Percentiles rank a stretch among this genome's conserved stretches.
phyloP scores from a whole-genome alignment of 306 rosid species.

The Aeschynomene evenia region DNA sequence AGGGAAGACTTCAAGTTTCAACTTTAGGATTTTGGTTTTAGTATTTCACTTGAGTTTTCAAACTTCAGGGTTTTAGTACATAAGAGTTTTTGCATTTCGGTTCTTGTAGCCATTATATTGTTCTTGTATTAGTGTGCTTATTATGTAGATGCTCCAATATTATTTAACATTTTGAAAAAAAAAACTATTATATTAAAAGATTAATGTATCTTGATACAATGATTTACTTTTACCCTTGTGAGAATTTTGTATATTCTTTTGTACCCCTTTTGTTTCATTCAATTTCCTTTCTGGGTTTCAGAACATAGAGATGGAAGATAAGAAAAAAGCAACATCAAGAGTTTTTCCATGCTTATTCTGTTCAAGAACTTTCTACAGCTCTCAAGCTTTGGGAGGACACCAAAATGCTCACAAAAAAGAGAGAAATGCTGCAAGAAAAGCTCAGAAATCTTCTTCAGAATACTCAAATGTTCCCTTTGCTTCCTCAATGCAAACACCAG shows the following conservation, averaged over 20 bases:
- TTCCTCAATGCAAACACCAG: constrained; percentile 13
- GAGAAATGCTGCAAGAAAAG: constrained; percentile 70
- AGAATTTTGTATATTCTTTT: not conserved
- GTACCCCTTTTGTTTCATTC: not conserved
- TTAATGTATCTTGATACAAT: too few relatives aligned
- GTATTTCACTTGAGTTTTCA: too few relatives aligned
- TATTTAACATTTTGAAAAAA: too few relatives aligned
- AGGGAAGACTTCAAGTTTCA: too few relatives aligned
- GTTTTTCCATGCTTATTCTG: constrained; percentile 74
- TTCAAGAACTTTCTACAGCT: constrained; percentile 73
- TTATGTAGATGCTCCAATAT: too few relatives aligned
- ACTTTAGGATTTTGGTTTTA: too few relatives aligned
- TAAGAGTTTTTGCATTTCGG: too few relatives aligned
- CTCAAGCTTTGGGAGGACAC: constrained; percentile 91
- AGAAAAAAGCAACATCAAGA: constrained; percentile 39
- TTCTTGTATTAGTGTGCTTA: too few relatives aligned
- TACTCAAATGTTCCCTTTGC: constrained; percentile 26
- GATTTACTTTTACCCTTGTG: not conserved
- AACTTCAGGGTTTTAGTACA: too few relatives aligned
- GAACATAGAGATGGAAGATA: constrained; percentile 46
- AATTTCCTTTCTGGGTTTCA: constrained; percentile 8
- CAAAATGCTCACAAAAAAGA: constrained; percentile 93
- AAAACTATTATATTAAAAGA: too few relatives aligned
- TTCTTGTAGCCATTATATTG: too few relatives aligned
- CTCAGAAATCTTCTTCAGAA: constrained; percentile 46